Percentiles rank a stretch among this genome's conserved stretches.
Evolutionary conservation across 176 grass and related monocot species (phyloP).

Genomic region (Carex pumila): DNA sequence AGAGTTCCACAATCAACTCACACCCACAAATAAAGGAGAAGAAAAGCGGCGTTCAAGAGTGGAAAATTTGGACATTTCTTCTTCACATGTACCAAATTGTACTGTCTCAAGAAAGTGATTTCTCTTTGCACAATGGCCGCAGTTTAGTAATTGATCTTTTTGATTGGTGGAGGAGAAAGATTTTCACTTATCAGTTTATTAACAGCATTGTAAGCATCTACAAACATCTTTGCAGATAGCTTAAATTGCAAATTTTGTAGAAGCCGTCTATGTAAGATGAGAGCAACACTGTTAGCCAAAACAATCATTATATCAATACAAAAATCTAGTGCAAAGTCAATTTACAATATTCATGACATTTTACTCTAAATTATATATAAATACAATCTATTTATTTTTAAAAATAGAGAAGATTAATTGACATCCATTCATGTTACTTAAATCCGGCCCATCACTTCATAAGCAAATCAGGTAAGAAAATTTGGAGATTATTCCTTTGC

Average conservation of each 20-base stretch:
- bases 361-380: too few relatives aligned
- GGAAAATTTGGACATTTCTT: neutral
- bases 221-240: neutral
- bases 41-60: neutral
- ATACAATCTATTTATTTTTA: too few relatives aligned
- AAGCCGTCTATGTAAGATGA: too few relatives aligned
- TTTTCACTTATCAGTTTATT: neutral
- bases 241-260: too few relatives aligned
- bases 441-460: too few relatives aligned
- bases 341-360: too few relatives aligned
- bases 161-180: neutral
- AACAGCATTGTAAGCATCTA: neutral
- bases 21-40: neutral
- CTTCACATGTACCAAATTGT: neutral
- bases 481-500: neutral
- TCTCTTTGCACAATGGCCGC: neutral
- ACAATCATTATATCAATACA: too few relatives aligned
- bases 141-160: neutral
- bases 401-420: too few relatives aligned
- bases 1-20: neutral
- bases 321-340: too few relatives aligned
- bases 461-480: neutral
- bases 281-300: too few relatives aligned
- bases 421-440: too few relatives aligned
- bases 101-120: neutral